phyloP scores from a whole-genome alignment of 257 asterid genomes.

The Nemophila menziesii region DNA sequence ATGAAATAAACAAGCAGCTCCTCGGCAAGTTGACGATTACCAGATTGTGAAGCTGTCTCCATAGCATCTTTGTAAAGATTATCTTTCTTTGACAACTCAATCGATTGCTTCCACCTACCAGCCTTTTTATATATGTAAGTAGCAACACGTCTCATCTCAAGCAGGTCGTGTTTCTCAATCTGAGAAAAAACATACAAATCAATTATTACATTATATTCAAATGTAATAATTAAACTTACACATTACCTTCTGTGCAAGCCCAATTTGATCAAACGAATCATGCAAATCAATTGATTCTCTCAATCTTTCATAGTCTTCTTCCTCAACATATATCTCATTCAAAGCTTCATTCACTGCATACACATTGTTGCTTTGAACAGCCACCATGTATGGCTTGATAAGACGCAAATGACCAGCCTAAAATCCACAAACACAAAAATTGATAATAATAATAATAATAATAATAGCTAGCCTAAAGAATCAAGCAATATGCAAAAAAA shows the following conservation, averaged over 20 bases:
- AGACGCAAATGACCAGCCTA: conserved; percentile 95
- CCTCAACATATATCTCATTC: conserved; percentile 92
- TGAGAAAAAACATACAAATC: conserved; percentile 23
- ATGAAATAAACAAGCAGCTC: conserved; percentile 94
- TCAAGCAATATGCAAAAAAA: conserved; percentile 7
- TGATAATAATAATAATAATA: too few relatives aligned
- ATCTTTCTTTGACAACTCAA: conserved; percentile 95
- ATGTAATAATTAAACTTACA: conserved; percentile 8
- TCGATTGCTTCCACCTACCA: conserved; percentile 99
- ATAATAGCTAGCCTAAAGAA: conserved; percentile 15
- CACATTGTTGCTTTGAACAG: conserved; percentile 96
- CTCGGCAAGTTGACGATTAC: conserved; percentile 99
- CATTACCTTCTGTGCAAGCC: conserved; percentile 91
- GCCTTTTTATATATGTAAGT: conserved; percentile 98
- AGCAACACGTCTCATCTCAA: conserved; percentile 99
- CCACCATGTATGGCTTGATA: conserved; percentile 96
- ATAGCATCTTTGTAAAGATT: conserved; percentile 93
- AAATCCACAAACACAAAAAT: conserved; percentile 16
- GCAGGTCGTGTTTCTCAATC: conserved; percentile 99
- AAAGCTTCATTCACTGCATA: conserved; percentile 97
- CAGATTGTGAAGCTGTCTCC: conserved; percentile 99
- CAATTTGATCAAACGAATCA: conserved; percentile 94
- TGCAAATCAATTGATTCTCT: conserved; percentile 93
- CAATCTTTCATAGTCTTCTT: conserved; percentile 92
- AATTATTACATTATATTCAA: conserved; percentile 1